phyloP scores from a whole-genome alignment of 768 basidiomycete genomes.

The Leccinellum luteum region DNA sequence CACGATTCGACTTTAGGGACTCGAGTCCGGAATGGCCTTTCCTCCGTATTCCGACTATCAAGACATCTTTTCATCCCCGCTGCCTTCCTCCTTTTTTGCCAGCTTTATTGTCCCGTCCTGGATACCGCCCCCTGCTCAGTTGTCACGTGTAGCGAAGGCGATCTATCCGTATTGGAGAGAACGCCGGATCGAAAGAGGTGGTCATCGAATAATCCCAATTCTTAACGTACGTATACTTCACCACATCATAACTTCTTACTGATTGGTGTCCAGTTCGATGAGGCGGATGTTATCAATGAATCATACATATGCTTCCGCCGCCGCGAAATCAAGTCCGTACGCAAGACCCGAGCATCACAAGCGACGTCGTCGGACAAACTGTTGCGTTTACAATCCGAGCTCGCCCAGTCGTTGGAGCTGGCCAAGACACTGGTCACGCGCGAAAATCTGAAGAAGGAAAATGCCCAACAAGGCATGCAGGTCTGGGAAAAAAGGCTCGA shows the following conservation, averaged over 20 bases:
- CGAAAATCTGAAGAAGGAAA: conserved; percentile 73
- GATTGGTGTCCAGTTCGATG: conserved; percentile 60
- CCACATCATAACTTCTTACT: not conserved
- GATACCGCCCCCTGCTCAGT: conserved; percentile 59
- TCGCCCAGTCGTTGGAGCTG: conserved; percentile 69
- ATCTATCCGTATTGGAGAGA: conserved; percentile 92
- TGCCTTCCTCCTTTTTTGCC: conserved; percentile 66
- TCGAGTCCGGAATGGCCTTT: conserved; percentile 66
- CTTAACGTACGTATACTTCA: conserved; percentile 66
- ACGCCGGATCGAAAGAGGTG: conserved; percentile 74
- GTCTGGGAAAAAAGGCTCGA: conserved; percentile 80
- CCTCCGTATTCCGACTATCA: conserved; percentile 75
- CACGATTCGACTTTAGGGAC: conserved; percentile 38
- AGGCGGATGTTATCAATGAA: conserved; percentile 84
- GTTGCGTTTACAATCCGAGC: conserved; percentile 72
- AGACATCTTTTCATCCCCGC: conserved; percentile 57
- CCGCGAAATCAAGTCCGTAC: conserved; percentile 88
- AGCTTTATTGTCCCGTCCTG: conserved; percentile 63
- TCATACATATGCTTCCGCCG: conserved; percentile 97
- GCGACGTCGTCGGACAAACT: conserved; percentile 88
- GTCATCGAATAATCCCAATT: conserved; percentile 80
- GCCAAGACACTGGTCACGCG: conserved; percentile 66
- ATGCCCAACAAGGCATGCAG: conserved; percentile 51
- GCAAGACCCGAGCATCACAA: conserved; percentile 93
- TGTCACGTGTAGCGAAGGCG: conserved; percentile 67